phyloP scores from a whole-genome alignment of 2,329 filamentous ascomycete species.

The Apiospora phragmitis region DNA sequence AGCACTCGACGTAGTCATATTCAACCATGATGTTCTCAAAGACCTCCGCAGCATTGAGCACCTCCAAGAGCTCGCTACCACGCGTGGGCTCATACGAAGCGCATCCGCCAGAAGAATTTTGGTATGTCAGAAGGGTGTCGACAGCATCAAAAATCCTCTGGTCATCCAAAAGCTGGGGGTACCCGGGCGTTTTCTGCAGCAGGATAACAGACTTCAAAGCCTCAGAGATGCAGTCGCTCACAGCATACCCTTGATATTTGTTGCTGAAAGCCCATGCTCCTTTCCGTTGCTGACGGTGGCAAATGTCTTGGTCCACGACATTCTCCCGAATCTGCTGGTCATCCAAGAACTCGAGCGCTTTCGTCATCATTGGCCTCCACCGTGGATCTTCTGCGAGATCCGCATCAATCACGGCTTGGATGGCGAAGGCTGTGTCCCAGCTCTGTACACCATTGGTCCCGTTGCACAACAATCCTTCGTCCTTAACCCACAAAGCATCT shows the following conservation, averaged over 20 bases:
- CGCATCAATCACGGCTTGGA: conserved; percentile 79
- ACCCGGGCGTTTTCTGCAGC: conserved; percentile 77
- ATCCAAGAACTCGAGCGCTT: conserved; percentile 83
- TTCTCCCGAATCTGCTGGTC: conserved; percentile 89
- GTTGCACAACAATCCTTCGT: conserved; percentile 91
- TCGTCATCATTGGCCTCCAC: conserved; percentile 81
- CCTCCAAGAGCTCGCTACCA: conserved; percentile 75
- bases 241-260: conserved; percentile 87
- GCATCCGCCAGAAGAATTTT: conserved; percentile 83
- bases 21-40: conserved; percentile 98
- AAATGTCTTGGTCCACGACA: conserved; percentile 71
- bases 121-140: conserved; percentile 88
- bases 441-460: conserved; percentile 98
- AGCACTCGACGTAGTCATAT: conserved; percentile 98
- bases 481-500: conserved; percentile 89
- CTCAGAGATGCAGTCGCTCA: conserved; percentile 93
- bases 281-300: conserved; percentile 88
- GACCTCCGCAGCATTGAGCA: conserved; percentile 92
- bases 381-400: conserved; percentile 75
- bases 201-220: conserved; percentile 83
- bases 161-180: conserved; percentile 72
- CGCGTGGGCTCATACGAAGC: conserved; percentile 87
- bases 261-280: conserved; percentile 97
- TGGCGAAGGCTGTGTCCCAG: conserved; percentile 92
- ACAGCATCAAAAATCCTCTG: conserved; percentile 82